Conservation (phyloP, 108 stramenopile genomes). For the Nitzschia palea region DNA sequence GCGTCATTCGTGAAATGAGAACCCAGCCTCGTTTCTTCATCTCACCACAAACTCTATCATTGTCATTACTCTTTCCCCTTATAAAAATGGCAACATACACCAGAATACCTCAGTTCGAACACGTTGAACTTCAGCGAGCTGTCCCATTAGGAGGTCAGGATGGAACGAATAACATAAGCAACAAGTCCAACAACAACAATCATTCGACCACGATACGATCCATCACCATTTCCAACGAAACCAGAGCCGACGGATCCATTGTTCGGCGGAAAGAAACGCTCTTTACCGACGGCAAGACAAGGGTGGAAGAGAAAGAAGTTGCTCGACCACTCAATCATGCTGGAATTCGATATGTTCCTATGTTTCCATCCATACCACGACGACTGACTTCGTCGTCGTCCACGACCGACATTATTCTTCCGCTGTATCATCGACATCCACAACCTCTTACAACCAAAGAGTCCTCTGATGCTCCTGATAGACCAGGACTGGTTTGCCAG, state of each 20-base stretch:
- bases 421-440: background rate
- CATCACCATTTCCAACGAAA: conserved; percentile 12
- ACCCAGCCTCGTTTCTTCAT: too few relatives aligned
- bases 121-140: conserved; percentile 6
- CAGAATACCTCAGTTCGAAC: conserved; percentile 9
- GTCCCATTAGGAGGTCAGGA: background rate
- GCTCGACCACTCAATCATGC: background rate
- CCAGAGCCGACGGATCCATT: conserved; percentile 5
- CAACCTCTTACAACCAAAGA: background rate
- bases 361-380: background rate
- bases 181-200: too few relatives aligned
- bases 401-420: background rate
- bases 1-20: too few relatives aligned
- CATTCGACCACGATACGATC: background rate
- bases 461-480: background rate
- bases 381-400: too few relatives aligned
- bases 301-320: conserved; percentile 3
- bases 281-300: background rate
- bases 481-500: background rate
- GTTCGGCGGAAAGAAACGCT: conserved; percentile 7
- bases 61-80: background rate
- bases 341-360: background rate
- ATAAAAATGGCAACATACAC: conserved; percentile 10
- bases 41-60: too few relatives aligned
- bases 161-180: too few relatives aligned